Percentiles rank a stretch among this genome's conserved stretches.
phyloP scores from a whole-genome alignment of 345 rosid species.

The Moricandia moricandioides region DNA sequence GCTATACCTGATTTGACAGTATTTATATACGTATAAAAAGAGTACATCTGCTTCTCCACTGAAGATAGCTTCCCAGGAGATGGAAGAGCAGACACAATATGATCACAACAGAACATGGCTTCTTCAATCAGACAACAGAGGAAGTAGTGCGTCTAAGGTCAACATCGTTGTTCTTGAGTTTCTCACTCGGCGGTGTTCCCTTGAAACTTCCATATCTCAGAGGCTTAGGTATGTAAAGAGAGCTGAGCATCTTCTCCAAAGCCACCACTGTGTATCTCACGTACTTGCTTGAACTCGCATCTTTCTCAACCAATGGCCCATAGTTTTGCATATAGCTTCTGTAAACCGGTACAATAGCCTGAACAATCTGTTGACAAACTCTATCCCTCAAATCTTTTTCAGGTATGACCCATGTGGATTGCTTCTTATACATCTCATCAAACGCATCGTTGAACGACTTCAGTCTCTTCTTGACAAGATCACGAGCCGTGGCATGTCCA shows the following conservation, averaged over 20 bases:
- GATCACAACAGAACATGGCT: constrained; percentile 12
- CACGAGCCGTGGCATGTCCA: constrained; percentile 99
- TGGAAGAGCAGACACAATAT: constrained; percentile 18
- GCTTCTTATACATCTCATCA: constrained; percentile 78
- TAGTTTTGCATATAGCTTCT: constrained; percentile 98
- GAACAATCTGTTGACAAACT: constrained; percentile 71
- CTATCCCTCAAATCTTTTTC: constrained; percentile 93
- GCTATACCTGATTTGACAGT: constrained; percentile 43
- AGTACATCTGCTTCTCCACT: constrained; percentile 28
- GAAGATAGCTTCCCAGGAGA: constrained; percentile 22
- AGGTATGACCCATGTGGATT: constrained; percentile 63
- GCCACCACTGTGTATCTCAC: constrained; percentile 79
- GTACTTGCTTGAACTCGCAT: constrained; percentile 77
- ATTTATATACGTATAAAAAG: constrained; percentile 36
- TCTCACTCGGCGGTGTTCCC: constrained; percentile 56
- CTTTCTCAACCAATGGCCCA: constrained; percentile 93
- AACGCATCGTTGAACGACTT: constrained; percentile 86
- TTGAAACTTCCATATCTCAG: constrained; percentile 87
- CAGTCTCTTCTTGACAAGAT: constrained; percentile 92
- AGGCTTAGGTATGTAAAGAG: constrained; percentile 77
- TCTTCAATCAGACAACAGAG: constrained; percentile 53
- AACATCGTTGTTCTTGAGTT: constrained; percentile 48
- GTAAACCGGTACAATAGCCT: constrained; percentile 78
- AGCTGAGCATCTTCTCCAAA: constrained; percentile 75
- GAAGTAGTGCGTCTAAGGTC: constrained; percentile 82